Base-by-base conservation (phyloP, 2,329 filamentous ascomycete genomes). In the Aureobasidium uvarum region DNA sequence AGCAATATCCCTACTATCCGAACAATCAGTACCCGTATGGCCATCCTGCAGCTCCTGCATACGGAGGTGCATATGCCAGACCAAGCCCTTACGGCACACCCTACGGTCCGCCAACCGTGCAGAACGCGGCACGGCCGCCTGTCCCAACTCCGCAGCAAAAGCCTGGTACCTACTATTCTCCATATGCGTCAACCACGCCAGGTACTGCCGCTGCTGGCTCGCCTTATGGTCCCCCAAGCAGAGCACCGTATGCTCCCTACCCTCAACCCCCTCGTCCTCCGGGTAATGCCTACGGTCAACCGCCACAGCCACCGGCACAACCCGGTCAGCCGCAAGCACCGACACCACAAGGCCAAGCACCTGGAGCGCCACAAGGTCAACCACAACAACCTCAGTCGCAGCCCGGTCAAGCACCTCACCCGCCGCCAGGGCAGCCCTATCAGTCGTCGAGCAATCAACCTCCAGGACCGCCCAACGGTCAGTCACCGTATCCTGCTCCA, bases 161-260 rank as follows among this genome's bases (percentile, higher is more conserved):
- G 41, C 66, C 66, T 33, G 68, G 67, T 10, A 68, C 64, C 11
- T 69, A 69, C 52, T 69, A 68, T 23, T 69, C 68, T 25, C 68
- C 68, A 13, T 69, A 69, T 55, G 68, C 68, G n/a, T 58, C 67
- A 3, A 68, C 67, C 33, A 66, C 68, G 33, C 67, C 65, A n/a
- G 63, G 58, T 41, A 43, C 65, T 28, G 63, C 64, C 33, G 46
- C 62, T 38, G 58, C 63, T 23, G 59, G 39, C 5, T 68, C 67
- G 13, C 66, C 66, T 2, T 68, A 68, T 62, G 67, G 63, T 20
- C 66, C 67, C 11, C 67, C 64, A 11, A 55, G 62, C 23, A 60
- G 67, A 39, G 66, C 66, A 5, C 67, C 67, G 8, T 67, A 68
- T 41, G 65, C 65, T 38, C 65, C 65, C 6, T 62, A 62, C 38